Evolutionary conservation across 2,329 filamentous ascomycete genomes (phyloP).

Genomic region (Ascochyta clinopodiicola): DNA sequence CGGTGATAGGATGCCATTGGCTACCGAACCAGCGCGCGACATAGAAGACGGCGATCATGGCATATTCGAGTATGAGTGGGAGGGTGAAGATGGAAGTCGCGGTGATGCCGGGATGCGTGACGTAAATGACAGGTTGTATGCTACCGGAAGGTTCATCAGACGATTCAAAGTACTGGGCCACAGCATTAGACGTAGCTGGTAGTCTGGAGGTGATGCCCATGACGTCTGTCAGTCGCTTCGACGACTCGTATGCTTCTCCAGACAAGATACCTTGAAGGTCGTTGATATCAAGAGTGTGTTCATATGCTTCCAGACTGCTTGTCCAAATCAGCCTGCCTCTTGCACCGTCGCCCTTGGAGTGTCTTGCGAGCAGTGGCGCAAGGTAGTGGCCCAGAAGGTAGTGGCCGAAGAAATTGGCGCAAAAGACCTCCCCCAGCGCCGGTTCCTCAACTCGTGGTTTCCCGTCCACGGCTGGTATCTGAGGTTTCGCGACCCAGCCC

Average conservation of each 20-base stretch:
- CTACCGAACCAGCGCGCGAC: conserved; percentile 80
- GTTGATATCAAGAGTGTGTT: conserved; percentile 63
- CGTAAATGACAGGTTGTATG: conserved; percentile 68
- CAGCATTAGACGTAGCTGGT: conserved; percentile 64
- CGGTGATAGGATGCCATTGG: conserved; percentile 82
- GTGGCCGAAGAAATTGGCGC: conserved; percentile 93
- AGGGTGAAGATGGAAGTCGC: conserved; percentile 82
- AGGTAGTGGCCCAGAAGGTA: conserved; percentile 87
- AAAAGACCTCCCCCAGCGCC: conserved; percentile 80
- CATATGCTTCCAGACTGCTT: conserved; percentile 76
- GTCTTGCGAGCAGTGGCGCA: conserved; percentile 71
- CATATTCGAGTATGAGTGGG: conserved; percentile 70
- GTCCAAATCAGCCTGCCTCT: conserved; percentile 83
- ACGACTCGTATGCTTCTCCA: conserved; percentile 76
- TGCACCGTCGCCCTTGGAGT: conserved; percentile 41
- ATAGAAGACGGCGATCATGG: conserved; percentile 72
- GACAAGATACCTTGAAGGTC: conserved; percentile 79
- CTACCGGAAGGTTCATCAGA: conserved; percentile 20
- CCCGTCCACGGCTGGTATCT: conserved; percentile 51
- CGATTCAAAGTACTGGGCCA: conserved; percentile 35
- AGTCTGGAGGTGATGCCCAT: conserved; percentile 76
- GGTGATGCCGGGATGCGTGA: conserved; percentile 87
- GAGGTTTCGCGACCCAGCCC: conserved; percentile 61
- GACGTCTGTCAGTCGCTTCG: conserved; percentile 86
- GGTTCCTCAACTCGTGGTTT: conserved; percentile 55